Conservation (phyloP, 257 asterid genomes). For the Linderniella brevidens region DNA sequence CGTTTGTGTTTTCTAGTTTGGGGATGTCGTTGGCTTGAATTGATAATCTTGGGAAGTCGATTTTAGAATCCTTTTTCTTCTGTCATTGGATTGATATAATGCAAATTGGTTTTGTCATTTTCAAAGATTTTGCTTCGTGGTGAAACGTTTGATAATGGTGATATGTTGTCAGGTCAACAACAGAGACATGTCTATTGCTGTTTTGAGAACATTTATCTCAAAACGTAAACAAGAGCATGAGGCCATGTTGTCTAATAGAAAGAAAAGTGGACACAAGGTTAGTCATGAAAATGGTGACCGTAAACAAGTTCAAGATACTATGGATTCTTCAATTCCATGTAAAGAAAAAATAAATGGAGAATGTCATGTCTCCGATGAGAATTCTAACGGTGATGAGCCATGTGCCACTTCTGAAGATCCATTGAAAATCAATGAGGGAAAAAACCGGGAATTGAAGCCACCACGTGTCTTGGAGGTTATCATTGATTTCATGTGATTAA, state of each 20-base stretch:
- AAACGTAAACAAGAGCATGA: conserved; percentile 64
- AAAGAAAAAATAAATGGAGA: conserved; percentile 31
- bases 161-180: conserved; percentile 59
- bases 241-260: conserved; percentile 25
- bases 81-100: neutral
- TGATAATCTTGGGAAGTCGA: too few species aligned
- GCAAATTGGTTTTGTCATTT: neutral
- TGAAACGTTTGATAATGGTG: conserved; percentile 4
- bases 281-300: conserved; percentile 11
- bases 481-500: conserved; percentile 10
- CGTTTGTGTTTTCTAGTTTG: neutral
- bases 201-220: conserved; percentile 63
- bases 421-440: conserved; percentile 20
- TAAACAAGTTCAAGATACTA: conserved; percentile 12
- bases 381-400: conserved; percentile 19
- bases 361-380: conserved; percentile 25
- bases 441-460: conserved; percentile 39
- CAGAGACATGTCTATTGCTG: conserved; percentile 93
- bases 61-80: too few species aligned
- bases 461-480: conserved; percentile 81
- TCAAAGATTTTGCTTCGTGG: neutral
- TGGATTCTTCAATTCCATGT: conserved; percentile 12
- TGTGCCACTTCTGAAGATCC: conserved; percentile 22
- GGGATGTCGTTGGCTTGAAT: neutral
- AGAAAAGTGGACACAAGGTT: conserved; percentile 27